A percentile compares a stretch with the other conserved stretches of the same genome.
These are phyloP conservation scores for Aplosporella prunicola DNA, from an alignment of 2,329 filamentous ascomycete genomes.

Conservation along the genomic window DNA sequence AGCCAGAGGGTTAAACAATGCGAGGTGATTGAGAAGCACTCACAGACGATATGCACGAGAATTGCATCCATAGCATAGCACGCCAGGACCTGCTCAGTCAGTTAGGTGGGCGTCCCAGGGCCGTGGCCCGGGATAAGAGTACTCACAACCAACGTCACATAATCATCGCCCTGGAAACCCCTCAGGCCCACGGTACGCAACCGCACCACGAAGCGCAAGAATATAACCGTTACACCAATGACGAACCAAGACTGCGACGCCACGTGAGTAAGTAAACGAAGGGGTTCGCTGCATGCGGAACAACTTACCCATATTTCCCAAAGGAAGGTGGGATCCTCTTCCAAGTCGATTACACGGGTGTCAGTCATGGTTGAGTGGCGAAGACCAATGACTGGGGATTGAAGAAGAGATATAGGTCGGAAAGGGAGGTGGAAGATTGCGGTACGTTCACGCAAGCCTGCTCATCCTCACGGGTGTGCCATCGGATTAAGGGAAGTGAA, in stretches of 20 bases:
- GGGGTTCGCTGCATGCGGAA: too few relatives aligned
- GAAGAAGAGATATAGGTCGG: too few relatives aligned
- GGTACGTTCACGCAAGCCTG: too few relatives aligned
- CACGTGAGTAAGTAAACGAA: not conserved
- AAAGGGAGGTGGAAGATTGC: too few relatives aligned
- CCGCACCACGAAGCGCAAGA: constrained; percentile 27
- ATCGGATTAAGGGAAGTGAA: too few relatives aligned
- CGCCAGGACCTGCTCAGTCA: constrained; percentile 13
- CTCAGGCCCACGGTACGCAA: constrained; percentile 29
- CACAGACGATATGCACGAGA: constrained; percentile 28
- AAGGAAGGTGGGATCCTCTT: not conserved
- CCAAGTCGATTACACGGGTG: not conserved
- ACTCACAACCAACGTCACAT: constrained; percentile 25
- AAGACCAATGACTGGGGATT: too few relatives aligned
- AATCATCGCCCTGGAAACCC: constrained; percentile 33
- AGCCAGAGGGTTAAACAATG: not conserved
- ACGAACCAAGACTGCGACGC: constrained; percentile 16
- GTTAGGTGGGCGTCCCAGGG: constrained; percentile 1
- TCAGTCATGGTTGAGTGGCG: constrained; percentile 1
- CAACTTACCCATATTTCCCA: constrained; percentile 1
- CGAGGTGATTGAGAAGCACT: not conserved
- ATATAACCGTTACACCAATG: constrained; percentile 24
- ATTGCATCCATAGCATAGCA: constrained; percentile 30
- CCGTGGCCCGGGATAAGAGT: too few relatives aligned
- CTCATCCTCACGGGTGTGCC: too few relatives aligned